Evolutionary conservation across 23 red algal species (phyloP), one percentile per base, ranked within the genome.

Genomic region (Cyanidium caldarium): DNA sequence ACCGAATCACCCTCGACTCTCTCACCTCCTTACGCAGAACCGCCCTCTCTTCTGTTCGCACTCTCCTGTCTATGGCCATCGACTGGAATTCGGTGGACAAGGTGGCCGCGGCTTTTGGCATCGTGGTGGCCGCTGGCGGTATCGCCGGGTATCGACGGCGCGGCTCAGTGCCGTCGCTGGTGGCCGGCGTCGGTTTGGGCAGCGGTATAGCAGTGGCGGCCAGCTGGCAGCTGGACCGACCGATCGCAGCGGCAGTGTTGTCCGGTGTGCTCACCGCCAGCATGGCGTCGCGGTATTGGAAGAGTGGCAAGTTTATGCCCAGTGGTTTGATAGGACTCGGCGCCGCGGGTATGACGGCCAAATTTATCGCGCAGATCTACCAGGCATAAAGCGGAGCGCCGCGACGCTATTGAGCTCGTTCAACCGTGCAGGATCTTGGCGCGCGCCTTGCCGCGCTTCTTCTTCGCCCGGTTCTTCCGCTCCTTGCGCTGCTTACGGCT

Each of bases 401-500:
- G n/a, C n/a, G n/a, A n/a, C n/a, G n/a, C n/a, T n/a, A n/a, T n/a
- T n/a, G n/a, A n/a, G n/a, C n/a, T n/a, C n/a, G n/a, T n/a, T 61
- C 21, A 61, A 14, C 13, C 51, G 31, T 61, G 31, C 19, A 61
- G 51, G 7, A 61, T 61, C 66, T 88, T 98, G 31, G 84, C 78
- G 68, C 87, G 86, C 31, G 72, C 92, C 51, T 86, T 81, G 37
- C 84, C 92, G 42, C 84, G 83, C 44, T 79, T 43, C 70, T 85
- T 87, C 68, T 77, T 45, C 46, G 80, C 46, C 26, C 85, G 67
- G 46, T 88, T 88, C 84, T 98, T 98, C 35, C 78, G 72, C 75
- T 88, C 84, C 68, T 86, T 85, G 43, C 84, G 76, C 43, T 86
- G 82, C 80, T 98, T 98, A 38, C 84, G 84, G 25, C 83, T 85